A percentile compares a stretch with the other conserved stretches of the same genome.
Evolutionary conservation across 805 yeast species (phyloP).

Genomic region (Brettanomyces sp.): DNA sequence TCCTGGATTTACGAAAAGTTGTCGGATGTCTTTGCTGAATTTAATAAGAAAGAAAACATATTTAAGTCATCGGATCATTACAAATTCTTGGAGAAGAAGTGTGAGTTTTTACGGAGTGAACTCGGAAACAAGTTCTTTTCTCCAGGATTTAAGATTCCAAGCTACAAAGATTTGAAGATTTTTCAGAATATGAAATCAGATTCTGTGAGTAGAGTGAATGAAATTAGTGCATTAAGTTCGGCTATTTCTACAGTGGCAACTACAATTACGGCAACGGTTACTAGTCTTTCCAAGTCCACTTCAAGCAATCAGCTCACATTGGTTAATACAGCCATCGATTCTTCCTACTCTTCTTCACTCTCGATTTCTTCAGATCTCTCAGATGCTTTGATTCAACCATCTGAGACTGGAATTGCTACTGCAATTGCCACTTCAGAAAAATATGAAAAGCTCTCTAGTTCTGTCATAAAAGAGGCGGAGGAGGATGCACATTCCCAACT

Average conservation of each 20-base stretch:
- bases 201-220: not conserved
- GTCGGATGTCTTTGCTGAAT: constrained; percentile 3
- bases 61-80: constrained; percentile 19
- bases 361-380: not conserved
- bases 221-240: not conserved
- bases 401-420: not conserved
- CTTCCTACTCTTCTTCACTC: not conserved
- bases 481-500: constrained; percentile 28
- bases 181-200: constrained; percentile 10
- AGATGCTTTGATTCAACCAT: not conserved
- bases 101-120: constrained; percentile 22
- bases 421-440: constrained; percentile 15
- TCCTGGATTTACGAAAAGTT: constrained; percentile 2
- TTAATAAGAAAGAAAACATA: constrained; percentile 10
- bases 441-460: constrained; percentile 24
- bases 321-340: not conserved
- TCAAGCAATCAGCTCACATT: not conserved
- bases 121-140: constrained; percentile 19
- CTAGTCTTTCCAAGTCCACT: not conserved
- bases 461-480: constrained; percentile 29
- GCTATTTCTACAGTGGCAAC: constrained; percentile 1
- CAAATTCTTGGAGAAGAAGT: constrained; percentile 21
- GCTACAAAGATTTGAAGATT: constrained; percentile 15
- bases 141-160: constrained; percentile 21
- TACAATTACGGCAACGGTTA: not conserved